Evolutionary conservation across 345 rosid species (phyloP).

Genomic region (Citrus glauca): DNA sequence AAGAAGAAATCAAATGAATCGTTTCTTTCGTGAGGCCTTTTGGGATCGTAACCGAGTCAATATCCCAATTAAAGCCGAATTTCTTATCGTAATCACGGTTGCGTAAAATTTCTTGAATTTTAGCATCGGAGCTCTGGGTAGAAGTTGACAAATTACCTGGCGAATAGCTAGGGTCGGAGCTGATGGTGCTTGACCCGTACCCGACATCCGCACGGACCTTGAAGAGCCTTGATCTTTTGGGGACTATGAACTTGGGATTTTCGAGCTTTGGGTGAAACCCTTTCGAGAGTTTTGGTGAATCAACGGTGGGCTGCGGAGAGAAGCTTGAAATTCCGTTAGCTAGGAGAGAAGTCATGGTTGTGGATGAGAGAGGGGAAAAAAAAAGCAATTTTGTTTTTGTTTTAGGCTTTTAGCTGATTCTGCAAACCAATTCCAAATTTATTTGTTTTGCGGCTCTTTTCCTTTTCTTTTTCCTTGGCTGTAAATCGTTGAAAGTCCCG

Average conservation of each 20-base stretch:
- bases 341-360: slow-evolving; percentile 44
- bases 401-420: too few species aligned
- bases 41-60: slow-evolving; percentile 75
- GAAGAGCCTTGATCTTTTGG: slow-evolving; percentile 21
- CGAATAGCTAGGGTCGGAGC: slow-evolving; percentile 22
- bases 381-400: too few species aligned
- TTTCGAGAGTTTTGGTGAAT: slow-evolving; percentile 25
- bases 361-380: not conserved
- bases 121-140: slow-evolving; percentile 45
- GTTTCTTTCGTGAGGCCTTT: slow-evolving; percentile 82
- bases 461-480: not conserved
- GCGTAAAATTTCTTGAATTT: slow-evolving; percentile 62
- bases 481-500: not conserved
- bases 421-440: not conserved
- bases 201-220: slow-evolving; percentile 50
- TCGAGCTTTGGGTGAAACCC: slow-evolving; percentile 33
- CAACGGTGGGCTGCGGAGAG: slow-evolving; percentile 29
- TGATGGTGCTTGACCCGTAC: slow-evolving; percentile 32
- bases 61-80: slow-evolving; percentile 68
- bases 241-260: slow-evolving; percentile 22
- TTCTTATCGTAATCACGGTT: slow-evolving; percentile 68
- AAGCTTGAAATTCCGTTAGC: slow-evolving; percentile 41
- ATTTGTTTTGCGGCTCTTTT: not conserved
- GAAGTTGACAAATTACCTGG: slow-evolving; percentile 42
- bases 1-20: slow-evolving; percentile 50